Base-by-base conservation (phyloP, 345 rosid genomes). In the Lepidium aucheri region DNA sequence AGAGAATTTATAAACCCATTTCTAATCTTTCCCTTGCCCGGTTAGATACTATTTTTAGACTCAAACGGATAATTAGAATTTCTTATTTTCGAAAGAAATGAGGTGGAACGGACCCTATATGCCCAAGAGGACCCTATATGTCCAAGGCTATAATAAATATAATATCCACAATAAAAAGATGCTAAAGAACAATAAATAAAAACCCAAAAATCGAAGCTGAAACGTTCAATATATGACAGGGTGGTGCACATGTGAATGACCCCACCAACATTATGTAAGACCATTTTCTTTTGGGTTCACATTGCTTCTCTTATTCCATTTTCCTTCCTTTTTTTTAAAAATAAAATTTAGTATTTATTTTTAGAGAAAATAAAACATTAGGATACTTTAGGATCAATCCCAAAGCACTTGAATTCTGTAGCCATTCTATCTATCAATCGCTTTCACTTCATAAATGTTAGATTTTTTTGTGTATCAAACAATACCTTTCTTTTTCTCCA, bases 241-340 rank as follows among this genome's bases (percentile, higher is more conserved):
- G 36, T 71, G 64, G 64, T 54, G 28, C 75, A 71, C 75, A 71
- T 71, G 75, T 63, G 75, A 63, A 30, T 55, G 75, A 55, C 70
- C 75, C 75, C 9, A 63, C 75, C 52, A 63, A 33, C 30, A 51
- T 39, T 46, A 47, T 47, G 58, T 55, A 55, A 55, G 18, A 55
- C 33, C 58, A 71, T 43, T 60, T 30, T 12, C 13, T 44, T 54
- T 55, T 39, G 56, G 42, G 35, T 63, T 61, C 55, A 60, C 68
- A 60, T 43, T 63, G 57, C 14, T 42, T 4, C 34, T 53, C 33
- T 1, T 32, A 17, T 60, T 17, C 9, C 38, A 17, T 11, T 10
- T 4, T 2, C 2, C 9, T 3, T 7, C 11, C n/a, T 33, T 24
- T 28, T 58, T 9, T 59, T 6, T 20, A 20, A 1, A 2, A 2